Evolutionary conservation across 108 stramenopile species (phyloP).

Genomic region (Seminavis robusta): DNA sequence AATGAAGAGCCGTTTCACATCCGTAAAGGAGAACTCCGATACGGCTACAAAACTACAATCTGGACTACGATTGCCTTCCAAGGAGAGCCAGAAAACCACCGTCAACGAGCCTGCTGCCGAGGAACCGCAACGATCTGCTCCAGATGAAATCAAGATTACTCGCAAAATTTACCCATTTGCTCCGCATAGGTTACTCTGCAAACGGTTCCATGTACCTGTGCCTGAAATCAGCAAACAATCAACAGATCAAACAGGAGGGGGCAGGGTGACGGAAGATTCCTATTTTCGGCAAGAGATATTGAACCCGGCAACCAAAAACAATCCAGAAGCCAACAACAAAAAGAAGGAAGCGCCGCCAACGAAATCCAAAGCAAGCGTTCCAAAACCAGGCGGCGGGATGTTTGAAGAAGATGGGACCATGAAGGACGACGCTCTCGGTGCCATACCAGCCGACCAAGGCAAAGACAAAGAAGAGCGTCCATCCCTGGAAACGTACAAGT

Average conservation of each 20-base stretch:
- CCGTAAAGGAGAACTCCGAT: background rate
- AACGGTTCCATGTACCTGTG: conserved; percentile 42
- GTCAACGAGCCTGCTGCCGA: background rate
- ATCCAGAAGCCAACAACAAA: background rate
- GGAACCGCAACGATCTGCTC: background rate
- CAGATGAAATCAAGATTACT: background rate
- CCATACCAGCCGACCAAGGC: background rate
- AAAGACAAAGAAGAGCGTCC: conserved; percentile 12
- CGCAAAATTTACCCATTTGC: conserved; percentile 25
- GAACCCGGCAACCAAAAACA: conserved; percentile 4
- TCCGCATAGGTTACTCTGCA: conserved; percentile 47
- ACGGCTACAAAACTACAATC: background rate
- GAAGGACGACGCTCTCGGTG: background rate
- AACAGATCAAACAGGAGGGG: background rate
- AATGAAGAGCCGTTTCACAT: conserved; percentile 51
- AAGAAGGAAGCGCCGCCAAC: background rate
- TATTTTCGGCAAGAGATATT: conserved; percentile 49
- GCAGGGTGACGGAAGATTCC: conserved; percentile 15
- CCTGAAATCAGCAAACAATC: too few relatives aligned
- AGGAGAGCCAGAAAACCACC: background rate
- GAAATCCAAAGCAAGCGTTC: background rate
- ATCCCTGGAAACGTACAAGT: conserved; percentile 32
- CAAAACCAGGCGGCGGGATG: background rate
- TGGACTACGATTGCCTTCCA: background rate
- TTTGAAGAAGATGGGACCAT: background rate